These are phyloP conservation scores for Venturia nashicola DNA, from an alignment of 2,329 filamentous ascomycete species.

Conservation along the genomic window DNA sequence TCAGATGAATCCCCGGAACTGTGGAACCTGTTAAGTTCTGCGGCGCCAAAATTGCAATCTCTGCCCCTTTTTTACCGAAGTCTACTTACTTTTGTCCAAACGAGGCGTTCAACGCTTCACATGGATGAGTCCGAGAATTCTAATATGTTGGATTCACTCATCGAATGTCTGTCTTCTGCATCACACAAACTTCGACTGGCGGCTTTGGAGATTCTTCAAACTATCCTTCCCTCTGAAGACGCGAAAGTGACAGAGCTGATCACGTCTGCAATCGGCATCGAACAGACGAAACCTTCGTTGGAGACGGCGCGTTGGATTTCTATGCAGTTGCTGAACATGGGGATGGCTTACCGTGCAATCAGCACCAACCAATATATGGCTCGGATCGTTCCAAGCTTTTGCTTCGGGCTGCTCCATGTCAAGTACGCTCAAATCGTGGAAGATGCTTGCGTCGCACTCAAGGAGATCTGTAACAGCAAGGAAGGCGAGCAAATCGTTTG, in stretches of 20 bases:
- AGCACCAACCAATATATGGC: constrained; percentile 50
- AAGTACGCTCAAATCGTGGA: constrained; percentile 81
- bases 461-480: constrained; percentile 58
- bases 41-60: constrained; percentile 10
- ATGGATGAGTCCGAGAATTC: constrained; percentile 45
- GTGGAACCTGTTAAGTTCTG: constrained; percentile 51
- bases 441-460: constrained; percentile 63
- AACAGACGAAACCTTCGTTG: constrained; percentile 66
- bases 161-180: constrained; percentile 61
- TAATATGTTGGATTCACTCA: constrained; percentile 49
- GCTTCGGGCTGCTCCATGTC: constrained; percentile 81
- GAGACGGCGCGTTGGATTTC: constrained; percentile 65
- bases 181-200: constrained; percentile 63
- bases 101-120: background rate
- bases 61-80: constrained; percentile 54
- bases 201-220: constrained; percentile 59
- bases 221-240: constrained; percentile 39
- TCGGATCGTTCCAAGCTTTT: constrained; percentile 64
- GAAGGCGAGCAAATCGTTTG: constrained; percentile 62
- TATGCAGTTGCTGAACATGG: constrained; percentile 76
- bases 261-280: constrained; percentile 61
- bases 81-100: constrained; percentile 32
- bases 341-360: constrained; percentile 47
- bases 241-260: constrained; percentile 42
- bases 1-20: constrained; percentile 44